Conservation (phyloP, 441 rosid species). For the Erodium texanum region DNA sequence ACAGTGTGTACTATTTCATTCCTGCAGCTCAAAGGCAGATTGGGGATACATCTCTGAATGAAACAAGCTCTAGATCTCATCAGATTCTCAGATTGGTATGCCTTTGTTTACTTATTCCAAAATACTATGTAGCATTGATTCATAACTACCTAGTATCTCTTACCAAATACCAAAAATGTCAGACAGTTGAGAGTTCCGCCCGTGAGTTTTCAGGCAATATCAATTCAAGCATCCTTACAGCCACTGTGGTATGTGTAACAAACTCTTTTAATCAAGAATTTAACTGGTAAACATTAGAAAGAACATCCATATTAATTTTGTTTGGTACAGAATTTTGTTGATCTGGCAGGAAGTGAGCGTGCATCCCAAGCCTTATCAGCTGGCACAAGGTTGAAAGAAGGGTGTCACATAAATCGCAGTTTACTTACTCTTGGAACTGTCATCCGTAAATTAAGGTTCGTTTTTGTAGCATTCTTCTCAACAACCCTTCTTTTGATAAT, state of each 20-base stretch:
- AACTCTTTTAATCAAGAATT: background rate
- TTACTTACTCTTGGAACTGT: constrained; percentile 86
- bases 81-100: constrained; percentile 88
- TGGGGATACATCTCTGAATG: constrained; percentile 88
- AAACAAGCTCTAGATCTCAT: constrained; percentile 92
- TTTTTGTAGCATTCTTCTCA: background rate
- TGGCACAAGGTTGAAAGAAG: constrained; percentile 85
- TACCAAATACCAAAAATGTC: constrained; percentile 12
- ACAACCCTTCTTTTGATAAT: background rate
- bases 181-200: constrained; percentile 84
- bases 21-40: constrained; percentile 87
- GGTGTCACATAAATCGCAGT: constrained; percentile 91
- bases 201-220: constrained; percentile 53
- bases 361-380: constrained; percentile 87
- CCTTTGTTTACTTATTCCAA: background rate
- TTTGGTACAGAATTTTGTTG: constrained; percentile 67
- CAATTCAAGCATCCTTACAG: constrained; percentile 65
- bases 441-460: constrained; percentile 87
- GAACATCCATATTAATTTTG: constrained; percentile 14
- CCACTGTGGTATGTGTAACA: constrained; percentile 54
- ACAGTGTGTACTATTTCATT: constrained; percentile 9
- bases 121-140: background rate
- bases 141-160: background rate
- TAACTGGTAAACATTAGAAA: background rate
- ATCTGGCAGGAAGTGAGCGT: constrained; percentile 93